These are phyloP conservation scores for Colletotrichum endophyticum DNA, from an alignment of 2,329 filamentous ascomycete genomes.

Conservation along the genomic window DNA sequence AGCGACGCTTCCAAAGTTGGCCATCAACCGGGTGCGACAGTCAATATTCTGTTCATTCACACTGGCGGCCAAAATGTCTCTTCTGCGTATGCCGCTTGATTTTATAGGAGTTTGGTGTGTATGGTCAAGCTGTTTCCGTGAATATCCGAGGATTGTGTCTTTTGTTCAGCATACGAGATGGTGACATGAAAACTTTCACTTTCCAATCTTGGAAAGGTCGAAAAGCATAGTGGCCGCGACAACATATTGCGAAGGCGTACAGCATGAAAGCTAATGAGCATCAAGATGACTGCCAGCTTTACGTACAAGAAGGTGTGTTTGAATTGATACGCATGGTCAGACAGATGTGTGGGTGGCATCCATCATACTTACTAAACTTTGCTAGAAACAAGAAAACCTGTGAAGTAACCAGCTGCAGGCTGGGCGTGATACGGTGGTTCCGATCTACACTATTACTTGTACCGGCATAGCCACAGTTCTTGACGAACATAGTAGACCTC, in stretches of 20 bases:
- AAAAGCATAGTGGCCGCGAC: too few species aligned
- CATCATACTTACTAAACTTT: neutral
- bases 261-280: neutral
- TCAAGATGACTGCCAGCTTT: neutral
- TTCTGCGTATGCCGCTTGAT: neutral
- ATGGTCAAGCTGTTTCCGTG: neutral
- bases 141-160: rapidly evolving
- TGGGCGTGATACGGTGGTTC: neutral
- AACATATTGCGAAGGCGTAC: too few species aligned
- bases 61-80: neutral
- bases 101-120: neutral
- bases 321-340: neutral
- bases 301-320: too few species aligned
- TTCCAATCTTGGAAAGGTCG: too few species aligned
- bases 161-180: neutral
- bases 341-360: neutral
- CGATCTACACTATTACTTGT: neutral
- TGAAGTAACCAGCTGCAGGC: neutral
- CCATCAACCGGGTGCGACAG: neutral
- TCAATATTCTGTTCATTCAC: neutral
- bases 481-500: too few species aligned
- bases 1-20: neutral
- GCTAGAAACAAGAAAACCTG: neutral
- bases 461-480: too few species aligned
- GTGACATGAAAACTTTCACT: neutral